Evolutionary conservation across 495 filamentous ascomycete genomes (phyloP).

Genomic region (Staphylotrichum longicolle): DNA sequence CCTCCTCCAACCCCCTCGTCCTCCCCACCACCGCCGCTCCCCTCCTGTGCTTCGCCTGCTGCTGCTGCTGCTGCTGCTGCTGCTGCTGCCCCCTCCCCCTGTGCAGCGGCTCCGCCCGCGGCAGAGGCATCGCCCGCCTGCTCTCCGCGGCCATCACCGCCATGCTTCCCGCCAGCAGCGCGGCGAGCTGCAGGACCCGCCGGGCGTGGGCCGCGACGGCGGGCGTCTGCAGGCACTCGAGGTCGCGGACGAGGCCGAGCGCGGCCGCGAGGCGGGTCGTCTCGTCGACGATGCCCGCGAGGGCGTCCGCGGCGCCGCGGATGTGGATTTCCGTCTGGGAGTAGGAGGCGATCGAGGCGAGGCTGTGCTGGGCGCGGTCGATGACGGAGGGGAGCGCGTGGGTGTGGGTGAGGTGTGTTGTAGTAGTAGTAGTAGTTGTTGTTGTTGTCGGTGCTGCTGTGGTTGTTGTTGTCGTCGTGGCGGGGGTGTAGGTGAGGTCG

Average conservation of each 20-base stretch:
- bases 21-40: too few species aligned
- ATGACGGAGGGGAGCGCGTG: neutral
- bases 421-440: too few species aligned
- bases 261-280: neutral
- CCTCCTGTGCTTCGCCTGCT: too few species aligned
- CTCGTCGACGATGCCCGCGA: neutral
- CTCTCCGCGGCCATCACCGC: constrained; percentile 25
- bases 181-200: constrained; percentile 12
- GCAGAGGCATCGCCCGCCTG: neutral
- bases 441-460: too few species aligned
- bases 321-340: neutral
- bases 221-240: constrained; percentile 12
- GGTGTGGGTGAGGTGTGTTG: neutral
- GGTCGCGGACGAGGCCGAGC: neutral
- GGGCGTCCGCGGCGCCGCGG: neutral
- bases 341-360: neutral
- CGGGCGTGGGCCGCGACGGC: constrained; percentile 8
- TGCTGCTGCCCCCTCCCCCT: too few species aligned
- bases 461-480: too few species aligned
- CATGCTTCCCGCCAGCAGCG: constrained; percentile 10
- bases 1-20: neutral
- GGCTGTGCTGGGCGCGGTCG: neutral
- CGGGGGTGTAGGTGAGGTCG: too few species aligned
- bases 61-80: too few species aligned
- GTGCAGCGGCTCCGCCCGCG: neutral